Percentiles rank a stretch among this genome's conserved stretches.
phyloP scores from a whole-genome alignment of 345 rosid genomes.

The Linum tenue region DNA sequence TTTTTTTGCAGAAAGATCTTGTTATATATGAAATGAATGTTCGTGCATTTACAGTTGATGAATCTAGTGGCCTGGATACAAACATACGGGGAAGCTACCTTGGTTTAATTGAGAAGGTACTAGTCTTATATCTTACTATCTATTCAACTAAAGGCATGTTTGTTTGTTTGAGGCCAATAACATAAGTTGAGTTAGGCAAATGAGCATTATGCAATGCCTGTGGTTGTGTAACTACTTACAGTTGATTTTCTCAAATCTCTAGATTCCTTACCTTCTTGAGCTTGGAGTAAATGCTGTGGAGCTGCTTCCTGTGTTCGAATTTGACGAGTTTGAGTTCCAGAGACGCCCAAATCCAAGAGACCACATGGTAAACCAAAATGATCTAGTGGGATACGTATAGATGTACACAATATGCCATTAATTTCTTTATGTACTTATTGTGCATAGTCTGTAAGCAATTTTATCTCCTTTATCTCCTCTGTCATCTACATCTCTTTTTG shows the following conservation, averaged over 20 bases:
- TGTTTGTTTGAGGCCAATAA: background rate
- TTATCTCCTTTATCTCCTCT: too few relatives aligned
- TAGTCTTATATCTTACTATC: constrained; percentile 3
- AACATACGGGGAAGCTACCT: constrained; percentile 63
- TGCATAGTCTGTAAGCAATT: too few relatives aligned
- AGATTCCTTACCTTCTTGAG: constrained; percentile 89
- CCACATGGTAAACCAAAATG: constrained; percentile 58
- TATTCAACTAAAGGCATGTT: background rate
- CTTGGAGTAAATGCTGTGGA: constrained; percentile 93
- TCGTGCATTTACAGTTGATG: constrained; percentile 85
- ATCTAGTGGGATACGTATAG: background rate
- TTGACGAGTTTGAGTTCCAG: constrained; percentile 89
- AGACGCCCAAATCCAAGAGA: constrained; percentile 83
- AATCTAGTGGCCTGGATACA: constrained; percentile 73
- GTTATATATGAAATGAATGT: constrained; percentile 92
- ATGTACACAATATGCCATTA: too few relatives aligned
- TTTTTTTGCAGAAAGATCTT: constrained; percentile 69
- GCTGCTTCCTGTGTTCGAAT: constrained; percentile 82
- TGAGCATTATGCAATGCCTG: background rate
- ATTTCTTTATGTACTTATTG: too few relatives aligned
- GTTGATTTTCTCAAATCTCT: constrained; percentile 12
- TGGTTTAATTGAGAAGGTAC: constrained; percentile 82
- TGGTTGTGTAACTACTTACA: constrained; percentile 13
- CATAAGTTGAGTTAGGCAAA: background rate
- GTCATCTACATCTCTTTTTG: too few relatives aligned